Conservation (phyloP, 2,329 filamentous ascomycete species). For the Rugonectria rugulosa region DNA sequence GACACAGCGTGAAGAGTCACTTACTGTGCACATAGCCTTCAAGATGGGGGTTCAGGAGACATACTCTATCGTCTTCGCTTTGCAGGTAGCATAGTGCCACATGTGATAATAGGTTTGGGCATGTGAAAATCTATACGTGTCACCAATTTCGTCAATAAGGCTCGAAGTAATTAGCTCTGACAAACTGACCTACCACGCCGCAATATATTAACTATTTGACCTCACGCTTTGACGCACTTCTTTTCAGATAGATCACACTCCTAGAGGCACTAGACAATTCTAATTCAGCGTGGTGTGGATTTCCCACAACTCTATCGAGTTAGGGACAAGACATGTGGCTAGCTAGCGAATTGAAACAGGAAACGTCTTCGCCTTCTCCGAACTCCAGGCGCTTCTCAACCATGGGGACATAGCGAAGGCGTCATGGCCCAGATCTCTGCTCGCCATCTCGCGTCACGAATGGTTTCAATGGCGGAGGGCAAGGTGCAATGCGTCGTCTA, state of each 20-base stretch:
- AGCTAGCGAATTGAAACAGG: neutral
- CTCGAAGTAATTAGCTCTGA: too few relatives aligned
- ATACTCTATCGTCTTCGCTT: too few relatives aligned
- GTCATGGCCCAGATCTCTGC: neutral
- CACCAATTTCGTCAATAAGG: too few relatives aligned
- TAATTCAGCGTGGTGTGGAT: neutral
- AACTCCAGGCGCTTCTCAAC: neutral
- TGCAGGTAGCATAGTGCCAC: too few relatives aligned
- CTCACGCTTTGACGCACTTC: neutral
- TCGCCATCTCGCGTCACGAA: neutral
- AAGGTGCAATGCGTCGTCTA: neutral
- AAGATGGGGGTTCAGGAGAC: too few relatives aligned
- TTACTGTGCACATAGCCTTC: too few relatives aligned
- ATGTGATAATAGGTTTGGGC: too few relatives aligned
- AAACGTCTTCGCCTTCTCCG: neutral
- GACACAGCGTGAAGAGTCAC: too few relatives aligned
- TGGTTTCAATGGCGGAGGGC: neutral
- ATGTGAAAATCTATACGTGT: too few relatives aligned
- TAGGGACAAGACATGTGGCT: neutral
- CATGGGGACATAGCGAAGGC: neutral
- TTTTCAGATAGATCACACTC: neutral
- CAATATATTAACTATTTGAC: too few relatives aligned
- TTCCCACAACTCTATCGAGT: neutral
- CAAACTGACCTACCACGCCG: too few relatives aligned
- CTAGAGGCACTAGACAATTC: neutral